These are phyloP conservation scores for Cynanchum wilfordii DNA, from an alignment of 257 asterid species.

Conservation along the genomic window DNA sequence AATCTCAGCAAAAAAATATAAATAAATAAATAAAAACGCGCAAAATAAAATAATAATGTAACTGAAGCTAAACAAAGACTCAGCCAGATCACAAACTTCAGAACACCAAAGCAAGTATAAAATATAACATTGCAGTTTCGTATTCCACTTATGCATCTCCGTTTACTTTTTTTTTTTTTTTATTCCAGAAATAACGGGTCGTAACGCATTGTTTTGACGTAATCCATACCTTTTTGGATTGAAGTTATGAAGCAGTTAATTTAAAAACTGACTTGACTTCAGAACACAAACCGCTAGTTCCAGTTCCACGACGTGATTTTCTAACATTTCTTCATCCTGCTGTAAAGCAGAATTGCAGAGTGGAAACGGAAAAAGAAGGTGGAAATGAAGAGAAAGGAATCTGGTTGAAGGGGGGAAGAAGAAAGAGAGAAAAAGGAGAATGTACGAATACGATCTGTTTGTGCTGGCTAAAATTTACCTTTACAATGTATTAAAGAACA, in stretches of 20 bases:
- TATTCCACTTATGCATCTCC: background rate
- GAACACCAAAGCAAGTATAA: conserved; percentile 7
- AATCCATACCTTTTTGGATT: background rate
- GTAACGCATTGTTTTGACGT: conserved; percentile 8
- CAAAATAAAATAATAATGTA: conserved; percentile 1
- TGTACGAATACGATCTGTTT: conserved; percentile 4
- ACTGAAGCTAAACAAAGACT: background rate
- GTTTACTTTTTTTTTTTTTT: background rate
- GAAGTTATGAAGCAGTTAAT: conserved; percentile 26
- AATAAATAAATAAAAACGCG: background rate
- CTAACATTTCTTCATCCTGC: background rate
- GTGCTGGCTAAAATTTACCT: conserved; percentile 3
- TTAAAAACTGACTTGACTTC: background rate
- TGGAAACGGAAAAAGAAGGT: background rate
- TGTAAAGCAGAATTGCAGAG: background rate
- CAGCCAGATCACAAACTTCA: conserved; percentile 24
- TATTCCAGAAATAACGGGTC: background rate
- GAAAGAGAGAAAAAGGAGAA: background rate
- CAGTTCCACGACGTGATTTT: conserved; percentile 3
- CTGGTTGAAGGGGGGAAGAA: conserved; percentile 7
- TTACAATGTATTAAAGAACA: background rate
- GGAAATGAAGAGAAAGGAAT: conserved; percentile 24
- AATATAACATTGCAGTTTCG: background rate
- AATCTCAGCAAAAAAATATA: conserved; percentile 7
- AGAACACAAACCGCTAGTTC: background rate